Percentiles rank a stretch among this genome's conserved stretches.
Evolutionary conservation across 495 filamentous ascomycete species (phyloP).

Genomic region (Halenospora varia): DNA sequence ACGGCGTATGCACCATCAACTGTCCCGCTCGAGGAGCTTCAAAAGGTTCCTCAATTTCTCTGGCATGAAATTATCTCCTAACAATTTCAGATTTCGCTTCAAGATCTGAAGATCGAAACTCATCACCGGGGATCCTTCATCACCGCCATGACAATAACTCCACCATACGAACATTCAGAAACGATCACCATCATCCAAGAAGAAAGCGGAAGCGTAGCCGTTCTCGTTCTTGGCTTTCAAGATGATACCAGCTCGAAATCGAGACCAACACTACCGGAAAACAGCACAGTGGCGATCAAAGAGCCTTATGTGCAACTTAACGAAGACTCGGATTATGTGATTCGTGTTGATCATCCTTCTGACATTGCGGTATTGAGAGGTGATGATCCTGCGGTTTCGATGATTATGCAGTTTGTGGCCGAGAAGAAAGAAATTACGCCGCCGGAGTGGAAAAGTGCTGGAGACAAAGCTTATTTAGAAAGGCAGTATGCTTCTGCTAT

Average conservation of each 20-base stretch:
- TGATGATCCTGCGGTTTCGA: conserved; percentile 31
- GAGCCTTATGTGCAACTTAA: conserved; percentile 47
- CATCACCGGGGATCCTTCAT: conserved; percentile 46
- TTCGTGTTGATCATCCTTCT: conserved; percentile 51
- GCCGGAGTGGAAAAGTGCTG: conserved; percentile 34
- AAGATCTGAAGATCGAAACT: conserved; percentile 41
- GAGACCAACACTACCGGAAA: conserved; percentile 26
- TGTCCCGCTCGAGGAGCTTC: conserved; percentile 1
- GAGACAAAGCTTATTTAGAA: conserved; percentile 33
- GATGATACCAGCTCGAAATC: conserved; percentile 4
- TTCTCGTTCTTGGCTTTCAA: conserved; percentile 26
- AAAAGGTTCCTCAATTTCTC: conserved; percentile 2
- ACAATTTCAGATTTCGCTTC: conserved; percentile 5
- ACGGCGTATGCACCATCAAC: conserved; percentile 8
- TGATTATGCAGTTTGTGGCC: conserved; percentile 29
- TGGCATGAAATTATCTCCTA: not conserved
- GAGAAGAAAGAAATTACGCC: conserved; percentile 24
- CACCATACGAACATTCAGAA: conserved; percentile 36
- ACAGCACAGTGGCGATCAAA: conserved; percentile 41
- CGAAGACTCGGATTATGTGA: conserved; percentile 32
- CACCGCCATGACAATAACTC: conserved; percentile 38
- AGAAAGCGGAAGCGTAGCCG: conserved; percentile 39
- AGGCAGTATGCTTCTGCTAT: conserved; percentile 17
- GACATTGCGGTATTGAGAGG: conserved; percentile 36
- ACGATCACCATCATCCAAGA: conserved; percentile 48